phyloP scores from a whole-genome alignment of 805 yeast species.

The Lachancea lanzarotensis region DNA sequence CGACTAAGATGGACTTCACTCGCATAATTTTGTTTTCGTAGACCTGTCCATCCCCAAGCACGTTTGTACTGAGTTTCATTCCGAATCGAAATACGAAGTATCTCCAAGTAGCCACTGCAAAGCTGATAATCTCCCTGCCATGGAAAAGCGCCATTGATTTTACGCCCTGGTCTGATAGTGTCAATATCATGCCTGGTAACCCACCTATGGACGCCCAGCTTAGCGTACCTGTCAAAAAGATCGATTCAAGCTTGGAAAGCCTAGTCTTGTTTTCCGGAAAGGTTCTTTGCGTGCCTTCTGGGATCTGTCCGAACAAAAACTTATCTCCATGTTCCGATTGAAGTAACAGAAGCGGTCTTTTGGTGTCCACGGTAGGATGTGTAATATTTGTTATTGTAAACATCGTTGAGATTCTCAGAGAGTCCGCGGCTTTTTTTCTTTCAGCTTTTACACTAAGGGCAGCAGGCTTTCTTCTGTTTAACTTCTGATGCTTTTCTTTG shows the following conservation, averaged over 20 bases:
- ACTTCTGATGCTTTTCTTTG: not conserved
- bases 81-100: conserved; percentile 79
- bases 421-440: not conserved
- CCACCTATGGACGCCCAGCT: conserved; percentile 85
- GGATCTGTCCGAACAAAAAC: conserved; percentile 68
- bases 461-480: not conserved
- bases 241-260: conserved; percentile 50
- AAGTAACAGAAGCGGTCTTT: conserved; percentile 50
- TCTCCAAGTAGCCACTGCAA: conserved; percentile 75
- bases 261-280: conserved; percentile 54
- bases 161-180: conserved; percentile 72
- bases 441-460: not conserved
- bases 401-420: conserved; percentile 28
- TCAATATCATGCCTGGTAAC: conserved; percentile 78
- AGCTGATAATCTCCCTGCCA: conserved; percentile 43
- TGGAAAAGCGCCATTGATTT: conserved; percentile 49
- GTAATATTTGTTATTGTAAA: conserved; percentile 46
- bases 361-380: conserved; percentile 58
- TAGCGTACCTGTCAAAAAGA: conserved; percentile 74
- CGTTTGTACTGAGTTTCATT: conserved; percentile 39
- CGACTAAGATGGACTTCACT: conserved; percentile 33
- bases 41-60: conserved; percentile 17
- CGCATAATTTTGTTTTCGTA: conserved; percentile 34
- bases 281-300: conserved; percentile 83
- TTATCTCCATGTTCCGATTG: conserved; percentile 34